Evolutionary conservation across 768 basidiomycete species (phyloP), one percentile per base, ranked within the genome.

Genomic region (Lenzites betulinus): DNA sequence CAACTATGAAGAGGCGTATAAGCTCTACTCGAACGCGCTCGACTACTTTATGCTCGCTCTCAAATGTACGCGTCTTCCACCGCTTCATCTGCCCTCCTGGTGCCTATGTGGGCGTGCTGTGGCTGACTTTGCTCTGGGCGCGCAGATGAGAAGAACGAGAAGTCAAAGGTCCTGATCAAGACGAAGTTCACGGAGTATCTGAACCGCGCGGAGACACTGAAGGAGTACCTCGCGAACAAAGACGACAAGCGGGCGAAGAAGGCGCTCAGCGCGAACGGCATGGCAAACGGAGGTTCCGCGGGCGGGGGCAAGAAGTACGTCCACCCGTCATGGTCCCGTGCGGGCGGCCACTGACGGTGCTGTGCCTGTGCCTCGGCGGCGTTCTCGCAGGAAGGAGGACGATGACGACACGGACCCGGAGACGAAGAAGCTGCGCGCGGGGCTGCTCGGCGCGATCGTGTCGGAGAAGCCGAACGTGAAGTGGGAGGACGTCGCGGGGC

Each of bases 11-110:
- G 94, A 95, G 69, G 95, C 95, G 20, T 96, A 93, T 84, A 95
- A 92, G 78, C 84, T 87, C 65, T 97, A 97, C 77, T 89, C 90
- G 79, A 96, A 98, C 81, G 83, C 93, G 1, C 83, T 98, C 60
- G 97, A 99, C 72, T 99, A 96, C 73, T 99, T 99, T 75, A 93
- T 98, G 91, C 90, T 98, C 65, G 95, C 95, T 9, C 80, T 93
- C 72, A 95, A 95, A 75, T 95, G 94, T 95, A 64, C 59, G 85
- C 75, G 26, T 38, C n/a, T 23, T 35, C 1, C 1, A 1, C 47
- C 28, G 2, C 3, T 13, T 18, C 25, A 9, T 18, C 8, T 18
- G 7, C 51, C n/a, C 35, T 30, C 20, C 1, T 52, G 7, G 22
- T 28, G 6, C 30, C 11, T 33, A 33, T 4, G 30, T 33, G 30